Evolutionary conservation across 2,329 filamentous ascomycete species (phyloP).

Genomic region (Karstenula rhodostoma): DNA sequence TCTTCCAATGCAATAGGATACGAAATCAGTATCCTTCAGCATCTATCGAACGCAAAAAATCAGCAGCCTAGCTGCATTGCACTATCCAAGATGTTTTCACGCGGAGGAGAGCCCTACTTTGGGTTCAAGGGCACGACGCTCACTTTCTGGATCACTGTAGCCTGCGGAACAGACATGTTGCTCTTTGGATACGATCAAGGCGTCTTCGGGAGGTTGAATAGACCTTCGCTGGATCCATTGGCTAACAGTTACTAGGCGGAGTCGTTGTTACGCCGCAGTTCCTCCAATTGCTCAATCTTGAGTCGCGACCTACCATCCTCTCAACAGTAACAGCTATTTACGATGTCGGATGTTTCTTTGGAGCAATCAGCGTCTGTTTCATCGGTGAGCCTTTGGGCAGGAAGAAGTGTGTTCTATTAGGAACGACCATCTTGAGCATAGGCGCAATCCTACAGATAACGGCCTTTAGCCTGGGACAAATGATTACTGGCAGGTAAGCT

Average conservation of each 20-base stretch:
- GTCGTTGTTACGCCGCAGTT: conserved; percentile 64
- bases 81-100: conserved; percentile 21
- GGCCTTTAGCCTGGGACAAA: conserved; percentile 56
- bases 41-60: too few relatives aligned
- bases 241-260: conserved; percentile 49
- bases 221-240: background rate
- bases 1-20: too few relatives aligned
- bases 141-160: conserved; percentile 63
- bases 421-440: conserved; percentile 58
- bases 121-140: conserved; percentile 64
- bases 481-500: conserved; percentile 56
- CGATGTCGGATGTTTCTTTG: conserved; percentile 68
- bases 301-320: conserved; percentile 50
- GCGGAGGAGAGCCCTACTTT: conserved; percentile 58
- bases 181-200: conserved; percentile 60
- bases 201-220: conserved; percentile 55
- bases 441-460: conserved; percentile 59
- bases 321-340: conserved; percentile 66
- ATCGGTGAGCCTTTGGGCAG: conserved; percentile 59
- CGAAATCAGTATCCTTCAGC: too few relatives aligned
- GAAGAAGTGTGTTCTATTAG: conserved; percentile 58
- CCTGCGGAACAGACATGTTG: conserved; percentile 46
- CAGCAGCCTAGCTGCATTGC: background rate
- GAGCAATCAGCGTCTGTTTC: conserved; percentile 56
- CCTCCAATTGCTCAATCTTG: conserved; percentile 57